Conservation (phyloP, 805 yeast species). For the Saturnispora zaruensis region DNA sequence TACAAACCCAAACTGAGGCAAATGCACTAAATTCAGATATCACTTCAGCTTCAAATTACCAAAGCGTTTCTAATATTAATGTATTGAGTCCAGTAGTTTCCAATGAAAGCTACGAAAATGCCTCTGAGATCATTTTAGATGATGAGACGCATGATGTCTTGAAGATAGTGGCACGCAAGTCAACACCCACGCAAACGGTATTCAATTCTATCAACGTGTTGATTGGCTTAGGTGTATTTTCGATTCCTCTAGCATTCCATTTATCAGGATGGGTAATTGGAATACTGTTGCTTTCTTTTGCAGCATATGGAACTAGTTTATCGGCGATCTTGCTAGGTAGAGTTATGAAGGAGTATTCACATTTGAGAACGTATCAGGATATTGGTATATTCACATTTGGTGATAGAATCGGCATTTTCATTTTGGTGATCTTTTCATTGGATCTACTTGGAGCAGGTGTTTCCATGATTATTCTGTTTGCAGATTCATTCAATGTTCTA, state of each 20-base stretch:
- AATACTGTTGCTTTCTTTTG: slow-evolving; percentile 30
- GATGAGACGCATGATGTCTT: slow-evolving; percentile 5
- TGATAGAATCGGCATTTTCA: slow-evolving; percentile 31
- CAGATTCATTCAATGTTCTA: slow-evolving; percentile 49
- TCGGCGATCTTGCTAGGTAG: slow-evolving; percentile 49
- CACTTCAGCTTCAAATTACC: background rate
- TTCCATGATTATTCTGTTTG: slow-evolving; percentile 48
- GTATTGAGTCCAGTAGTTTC: background rate
- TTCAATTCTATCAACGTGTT: slow-evolving; percentile 72
- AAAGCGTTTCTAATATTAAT: background rate
- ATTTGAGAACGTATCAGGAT: slow-evolving; percentile 48
- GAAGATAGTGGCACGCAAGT: slow-evolving; percentile 28
- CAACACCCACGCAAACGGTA: slow-evolving; percentile 67
- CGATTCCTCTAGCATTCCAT: slow-evolving; percentile 61
- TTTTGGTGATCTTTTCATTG: slow-evolving; percentile 41
- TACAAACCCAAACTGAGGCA: background rate
- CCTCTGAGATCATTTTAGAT: background rate
- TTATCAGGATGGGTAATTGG: slow-evolving; percentile 63
- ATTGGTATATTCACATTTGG: slow-evolving; percentile 48
- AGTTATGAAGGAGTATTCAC: slow-evolving; percentile 34
- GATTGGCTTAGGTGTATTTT: slow-evolving; percentile 67
- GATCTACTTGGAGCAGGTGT: slow-evolving; percentile 57
- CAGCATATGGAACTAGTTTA: slow-evolving; percentile 42
- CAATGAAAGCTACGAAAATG: background rate
- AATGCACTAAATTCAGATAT: background rate